Evolutionary conservation across 495 filamentous ascomycete species (phyloP).

Genomic region (Aspergillus taichungensis): DNA sequence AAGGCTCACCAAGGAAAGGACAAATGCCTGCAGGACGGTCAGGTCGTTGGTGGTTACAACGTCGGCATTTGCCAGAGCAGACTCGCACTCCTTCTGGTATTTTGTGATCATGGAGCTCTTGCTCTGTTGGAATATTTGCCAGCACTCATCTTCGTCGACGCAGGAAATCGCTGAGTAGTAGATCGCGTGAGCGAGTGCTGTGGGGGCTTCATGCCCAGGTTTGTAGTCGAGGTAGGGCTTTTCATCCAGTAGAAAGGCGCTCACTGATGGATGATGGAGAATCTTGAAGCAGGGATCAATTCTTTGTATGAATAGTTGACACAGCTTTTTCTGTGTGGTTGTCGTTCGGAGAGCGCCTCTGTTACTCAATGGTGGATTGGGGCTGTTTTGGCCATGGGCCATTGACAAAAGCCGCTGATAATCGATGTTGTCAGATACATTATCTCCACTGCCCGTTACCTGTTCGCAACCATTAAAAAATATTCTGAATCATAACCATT

Average conservation of each 20-base stretch:
- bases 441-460: not conserved
- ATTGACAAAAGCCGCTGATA: constrained; percentile 4
- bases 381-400: not conserved
- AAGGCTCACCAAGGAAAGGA: constrained; percentile 39
- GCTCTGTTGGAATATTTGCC: constrained; percentile 28
- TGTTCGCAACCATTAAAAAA: not conserved
- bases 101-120: constrained; percentile 28
- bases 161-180: constrained; percentile 44
- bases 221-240: constrained; percentile 26
- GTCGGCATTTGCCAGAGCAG: constrained; percentile 40
- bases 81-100: constrained; percentile 42
- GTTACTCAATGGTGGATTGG: constrained; percentile 5
- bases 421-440: not conserved
- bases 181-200: constrained; percentile 40
- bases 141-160: constrained; percentile 34
- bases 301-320: constrained; percentile 24
- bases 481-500: too few species aligned
- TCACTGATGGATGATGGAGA: constrained; percentile 27
- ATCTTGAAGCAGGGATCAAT: constrained; percentile 36
- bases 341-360: constrained; percentile 1
- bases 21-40: constrained; percentile 48
- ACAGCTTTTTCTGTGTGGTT: constrained; percentile 14
- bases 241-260: constrained; percentile 20
- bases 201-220: constrained; percentile 24
- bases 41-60: constrained; percentile 47